These are phyloP conservation scores for Leishmania mexicana DNA, from an alignment of 208 protist genomes.

Conservation along the genomic window DNA sequence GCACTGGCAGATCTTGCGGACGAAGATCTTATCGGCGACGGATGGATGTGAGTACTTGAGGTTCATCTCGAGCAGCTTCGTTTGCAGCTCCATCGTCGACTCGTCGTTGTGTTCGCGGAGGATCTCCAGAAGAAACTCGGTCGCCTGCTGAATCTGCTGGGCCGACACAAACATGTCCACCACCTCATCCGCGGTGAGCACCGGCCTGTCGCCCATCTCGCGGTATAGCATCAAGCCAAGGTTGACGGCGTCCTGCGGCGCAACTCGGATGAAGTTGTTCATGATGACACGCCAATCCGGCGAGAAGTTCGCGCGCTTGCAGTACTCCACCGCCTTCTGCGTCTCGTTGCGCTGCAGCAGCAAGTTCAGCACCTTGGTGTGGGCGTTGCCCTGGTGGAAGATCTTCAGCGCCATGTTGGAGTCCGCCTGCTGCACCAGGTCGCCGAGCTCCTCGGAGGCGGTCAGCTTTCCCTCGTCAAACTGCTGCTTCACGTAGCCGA, in stretches of 20 bases:
- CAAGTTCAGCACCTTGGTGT: conserved; percentile 95
- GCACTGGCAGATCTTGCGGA: conserved; percentile 95
- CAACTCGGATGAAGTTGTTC: conserved; percentile 88
- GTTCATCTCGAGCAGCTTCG: conserved; percentile 99
- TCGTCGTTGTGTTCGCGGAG: conserved; percentile 93
- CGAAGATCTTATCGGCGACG: conserved; percentile 99
- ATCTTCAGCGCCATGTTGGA: conserved; percentile 97
- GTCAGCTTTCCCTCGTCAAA: conserved; percentile 99
- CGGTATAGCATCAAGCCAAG: conserved; percentile 95
- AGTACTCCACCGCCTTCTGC: conserved; percentile 98
- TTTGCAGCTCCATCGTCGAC: conserved; percentile 97
- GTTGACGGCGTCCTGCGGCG: conserved; percentile 92
- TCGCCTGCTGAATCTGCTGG: conserved; percentile 97
- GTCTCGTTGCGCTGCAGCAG: conserved; percentile 96
- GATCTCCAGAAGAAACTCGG: conserved; percentile 98
- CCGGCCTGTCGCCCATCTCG: conserved; percentile 69
- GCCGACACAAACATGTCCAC: conserved; percentile 96
- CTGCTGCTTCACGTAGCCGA: conserved; percentile 97
- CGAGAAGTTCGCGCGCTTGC: conserved; percentile 95
- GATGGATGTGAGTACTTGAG: conserved; percentile 96
- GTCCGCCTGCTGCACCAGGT: conserved; percentile 92
- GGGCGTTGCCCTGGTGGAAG: conserved; percentile 94
- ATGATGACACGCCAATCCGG: conserved; percentile 97
- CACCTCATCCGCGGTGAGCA: conserved; percentile 87
- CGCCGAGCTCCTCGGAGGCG: conserved; percentile 98